Conservation (phyloP, 2,329 filamentous ascomycete genomes). For the Scolecobasidium constrictum region DNA sequence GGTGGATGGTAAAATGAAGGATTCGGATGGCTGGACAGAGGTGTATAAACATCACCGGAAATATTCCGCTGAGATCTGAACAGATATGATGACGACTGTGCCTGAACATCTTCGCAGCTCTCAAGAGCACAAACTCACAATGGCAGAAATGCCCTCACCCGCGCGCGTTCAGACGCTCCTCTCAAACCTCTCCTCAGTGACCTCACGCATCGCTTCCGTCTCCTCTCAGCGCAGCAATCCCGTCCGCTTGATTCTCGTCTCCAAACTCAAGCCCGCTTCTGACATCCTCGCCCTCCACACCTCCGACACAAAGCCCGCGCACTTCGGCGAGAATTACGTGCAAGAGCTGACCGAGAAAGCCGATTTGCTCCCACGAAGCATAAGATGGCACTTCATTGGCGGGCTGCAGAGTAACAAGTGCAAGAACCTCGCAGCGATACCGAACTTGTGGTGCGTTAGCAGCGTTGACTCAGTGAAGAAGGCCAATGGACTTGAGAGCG, state of each 20-base stretch:
- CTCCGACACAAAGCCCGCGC: conserved; percentile 33
- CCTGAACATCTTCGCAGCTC: no score
- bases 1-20: no score
- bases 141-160: neutral
- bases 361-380: conserved; percentile 59
- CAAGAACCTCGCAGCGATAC: conserved; percentile 70
- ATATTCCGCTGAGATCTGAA: no score
- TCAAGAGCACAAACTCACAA: no score
- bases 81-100: no score
- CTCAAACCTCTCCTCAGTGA: conserved; percentile 27
- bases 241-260: conserved; percentile 83
- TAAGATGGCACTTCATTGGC: conserved; percentile 96
- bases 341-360: conserved; percentile 79
- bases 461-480: conserved; percentile 86
- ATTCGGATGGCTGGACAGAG: no score
- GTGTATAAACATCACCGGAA: no score
- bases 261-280: conserved; percentile 86
- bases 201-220: conserved; percentile 1
- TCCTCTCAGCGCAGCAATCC: conserved; percentile 25
- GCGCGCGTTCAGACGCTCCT: conserved; percentile 32
- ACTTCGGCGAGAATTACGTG: conserved; percentile 94
- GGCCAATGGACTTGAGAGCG: conserved; percentile 67
- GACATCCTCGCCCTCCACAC: conserved; percentile 78
- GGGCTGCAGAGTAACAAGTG: conserved; percentile 91
- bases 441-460: conserved; percentile 84